phyloP scores from a whole-genome alignment of 495 filamentous ascomycete species.

The Achaetomiella virescens region DNA sequence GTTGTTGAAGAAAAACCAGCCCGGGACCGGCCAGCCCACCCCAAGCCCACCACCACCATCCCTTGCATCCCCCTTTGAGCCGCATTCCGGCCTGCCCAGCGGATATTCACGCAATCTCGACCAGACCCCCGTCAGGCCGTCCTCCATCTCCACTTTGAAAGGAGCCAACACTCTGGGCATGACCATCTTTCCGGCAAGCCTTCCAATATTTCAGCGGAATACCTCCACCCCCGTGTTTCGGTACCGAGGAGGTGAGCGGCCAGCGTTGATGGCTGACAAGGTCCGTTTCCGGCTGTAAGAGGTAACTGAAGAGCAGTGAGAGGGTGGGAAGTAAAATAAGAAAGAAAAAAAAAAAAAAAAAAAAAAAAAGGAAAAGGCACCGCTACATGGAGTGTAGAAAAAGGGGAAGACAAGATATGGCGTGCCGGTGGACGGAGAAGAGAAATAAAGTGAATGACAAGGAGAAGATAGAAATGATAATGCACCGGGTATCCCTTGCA shows the following conservation, averaged over 20 bases:
- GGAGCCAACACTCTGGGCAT: neutral
- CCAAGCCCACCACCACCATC: too few relatives aligned
- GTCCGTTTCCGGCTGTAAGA: too few relatives aligned
- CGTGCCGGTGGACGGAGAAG: neutral
- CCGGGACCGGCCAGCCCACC: too few relatives aligned
- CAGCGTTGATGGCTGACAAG: neutral
- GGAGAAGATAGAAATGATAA: slow-evolving; percentile 5
- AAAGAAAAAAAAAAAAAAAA: slow-evolving; percentile 3
- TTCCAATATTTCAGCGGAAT: neutral
- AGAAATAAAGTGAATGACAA: slow-evolving; percentile 3
- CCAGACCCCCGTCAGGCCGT: too few relatives aligned
- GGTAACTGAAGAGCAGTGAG: too few relatives aligned
- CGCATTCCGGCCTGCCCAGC: too few relatives aligned
- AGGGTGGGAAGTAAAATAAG: too few relatives aligned
- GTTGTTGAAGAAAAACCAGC: too few relatives aligned
- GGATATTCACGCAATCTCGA: too few relatives aligned
- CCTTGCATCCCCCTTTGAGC: too few relatives aligned
- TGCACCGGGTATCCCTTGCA: slow-evolving; percentile 25
- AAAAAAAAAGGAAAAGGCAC: slow-evolving; percentile 6
- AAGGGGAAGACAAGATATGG: neutral
- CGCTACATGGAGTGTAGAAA: neutral
- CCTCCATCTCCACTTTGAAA: too few relatives aligned
- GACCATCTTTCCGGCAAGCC: neutral
- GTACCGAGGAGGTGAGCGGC: neutral
- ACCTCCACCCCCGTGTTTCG: neutral